A percentile compares a stretch with the other conserved stretches of the same genome.
Conservation (phyloP, 352 stramenopile genomes). For the Globisporangium viniferum region DNA sequence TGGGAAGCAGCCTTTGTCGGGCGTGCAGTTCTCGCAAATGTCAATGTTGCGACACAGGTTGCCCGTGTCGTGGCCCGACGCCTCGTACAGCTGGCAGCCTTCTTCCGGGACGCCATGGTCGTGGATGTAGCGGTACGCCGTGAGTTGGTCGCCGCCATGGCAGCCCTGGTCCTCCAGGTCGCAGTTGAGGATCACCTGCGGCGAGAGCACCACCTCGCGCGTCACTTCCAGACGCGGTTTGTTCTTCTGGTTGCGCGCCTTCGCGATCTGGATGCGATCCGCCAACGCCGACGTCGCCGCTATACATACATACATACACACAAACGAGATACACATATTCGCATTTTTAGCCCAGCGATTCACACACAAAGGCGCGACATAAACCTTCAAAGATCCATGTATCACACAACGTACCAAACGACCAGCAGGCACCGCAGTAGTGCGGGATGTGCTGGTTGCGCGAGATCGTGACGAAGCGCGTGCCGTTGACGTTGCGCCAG, state of each 20-base stretch:
- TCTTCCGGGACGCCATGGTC: slow-evolving; percentile 93
- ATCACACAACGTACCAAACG: slow-evolving; percentile 48
- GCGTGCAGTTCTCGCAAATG: slow-evolving; percentile 92
- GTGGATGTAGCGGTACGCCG: slow-evolving; percentile 91
- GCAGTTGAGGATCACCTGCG: slow-evolving; percentile 88
- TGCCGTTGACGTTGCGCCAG: slow-evolving; percentile 88
- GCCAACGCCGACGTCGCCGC: slow-evolving; percentile 81
- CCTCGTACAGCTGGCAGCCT: slow-evolving; percentile 93
- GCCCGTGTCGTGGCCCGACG: slow-evolving; percentile 89
- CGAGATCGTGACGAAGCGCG: slow-evolving; percentile 78
- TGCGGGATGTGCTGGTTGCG: slow-evolving; percentile 86
- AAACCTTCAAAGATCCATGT: background rate
- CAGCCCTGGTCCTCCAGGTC: slow-evolving; percentile 86
- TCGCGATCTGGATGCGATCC: slow-evolving; percentile 85
- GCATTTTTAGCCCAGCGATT: background rate
- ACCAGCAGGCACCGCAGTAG: slow-evolving; percentile 90
- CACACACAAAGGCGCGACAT: background rate
- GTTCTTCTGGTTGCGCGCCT: slow-evolving; percentile 48
- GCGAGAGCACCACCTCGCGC: slow-evolving; percentile 77
- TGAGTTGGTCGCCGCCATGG: slow-evolving; percentile 90
- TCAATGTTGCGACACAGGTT: slow-evolving; percentile 86
- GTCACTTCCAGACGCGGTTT: slow-evolving; percentile 62
- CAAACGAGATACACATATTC: background rate
- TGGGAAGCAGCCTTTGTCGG: slow-evolving; percentile 76
- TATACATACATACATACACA: slow-evolving; percentile 9